These are phyloP conservation scores for Huntiella moniliformis DNA, from an alignment of 2,329 filamentous ascomycete species.

Conservation along the genomic window DNA sequence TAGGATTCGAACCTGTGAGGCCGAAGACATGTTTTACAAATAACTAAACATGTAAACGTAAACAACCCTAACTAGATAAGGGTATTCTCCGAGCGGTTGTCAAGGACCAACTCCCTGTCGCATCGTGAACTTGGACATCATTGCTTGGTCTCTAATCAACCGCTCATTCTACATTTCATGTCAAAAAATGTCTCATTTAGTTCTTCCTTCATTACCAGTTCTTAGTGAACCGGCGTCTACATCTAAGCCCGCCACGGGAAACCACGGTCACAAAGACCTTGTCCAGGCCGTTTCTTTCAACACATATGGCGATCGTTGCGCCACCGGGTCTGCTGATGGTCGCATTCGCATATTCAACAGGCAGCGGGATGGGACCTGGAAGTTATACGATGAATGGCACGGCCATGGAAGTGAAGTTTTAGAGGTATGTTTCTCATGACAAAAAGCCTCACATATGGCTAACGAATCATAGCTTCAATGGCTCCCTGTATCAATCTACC, in stretches of 20 bases:
- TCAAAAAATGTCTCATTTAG: slow-evolving; percentile 11
- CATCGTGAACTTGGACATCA: not conserved
- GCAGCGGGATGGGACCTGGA: slow-evolving; percentile 60
- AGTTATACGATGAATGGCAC: slow-evolving; percentile 68
- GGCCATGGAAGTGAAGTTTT: slow-evolving; percentile 81
- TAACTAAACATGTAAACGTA: no score
- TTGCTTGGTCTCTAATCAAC: not conserved
- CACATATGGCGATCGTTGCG: slow-evolving; percentile 76
- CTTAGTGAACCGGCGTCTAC: slow-evolving; percentile 29
- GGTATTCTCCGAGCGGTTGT: not conserved
- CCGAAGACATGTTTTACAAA: no score
- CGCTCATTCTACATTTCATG: not conserved
- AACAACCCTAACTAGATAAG: slow-evolving; percentile 1
- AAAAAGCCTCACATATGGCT: slow-evolving; percentile 8
- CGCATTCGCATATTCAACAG: slow-evolving; percentile 82
- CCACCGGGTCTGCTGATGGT: slow-evolving; percentile 80
- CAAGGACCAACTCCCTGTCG: not conserved
- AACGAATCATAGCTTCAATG: slow-evolving; percentile 52
- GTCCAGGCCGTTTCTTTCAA: slow-evolving; percentile 81
- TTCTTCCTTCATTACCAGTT: slow-evolving; percentile 10
- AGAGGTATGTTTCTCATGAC: slow-evolving; percentile 38
- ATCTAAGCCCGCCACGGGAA: slow-evolving; percentile 35
- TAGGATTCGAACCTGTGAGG: no score
- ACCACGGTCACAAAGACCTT: slow-evolving; percentile 60
- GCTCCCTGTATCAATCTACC: slow-evolving; percentile 78